Base-by-base conservation (phyloP, 768 basidiomycete species). In the Phylloporus sp. region DNA sequence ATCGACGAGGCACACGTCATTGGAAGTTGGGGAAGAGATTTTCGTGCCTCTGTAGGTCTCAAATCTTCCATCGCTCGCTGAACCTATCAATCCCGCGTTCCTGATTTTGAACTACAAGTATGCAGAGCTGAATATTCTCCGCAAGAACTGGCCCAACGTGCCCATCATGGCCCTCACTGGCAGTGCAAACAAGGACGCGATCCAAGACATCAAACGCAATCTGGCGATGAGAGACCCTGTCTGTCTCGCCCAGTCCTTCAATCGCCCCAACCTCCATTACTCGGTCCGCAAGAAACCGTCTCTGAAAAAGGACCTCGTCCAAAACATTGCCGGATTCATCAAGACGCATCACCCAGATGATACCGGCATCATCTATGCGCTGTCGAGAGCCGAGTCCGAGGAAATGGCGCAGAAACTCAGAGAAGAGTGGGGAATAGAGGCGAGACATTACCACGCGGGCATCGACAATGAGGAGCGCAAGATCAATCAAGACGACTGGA, bases 131-230 rank as follows among this genome's bases (percentile, higher is more conserved):
- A 78, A 78, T 13, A 64, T 72, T 26, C 75, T 97, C 28, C 84
- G 93, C 36, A 70, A 76, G 13, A 78, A 79, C 14, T 97, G 80
- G 69, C 88, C 90, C 0, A 65, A 75, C 7, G 76, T 92, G 0
- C 95, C 96, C 0, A 86, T 98, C 57, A 96, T 97, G 81, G 96
- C 96, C 0, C 75, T 98, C 37, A 99, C 96, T 0, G 96, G 93
- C 7, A 99, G 95, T 1, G 96, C 95, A 4, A 91, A 90, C 59
- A 71, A 76, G 32, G 74, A 81, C 43, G 85, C 86, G 1, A 76
- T 86, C 36, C 73, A 79, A 18, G 93, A 98, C 65, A 89, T 99
- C 58, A 77, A 84, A 43, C 63, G 71, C 15, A 80, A 79, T 11
- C 79, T 98, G 9, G 69, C 77, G 21, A 77, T 97, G 48, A 61